These are phyloP conservation scores for Coffea canephora DNA, from an alignment of 257 asterid genomes.

Conservation along the genomic window DNA sequence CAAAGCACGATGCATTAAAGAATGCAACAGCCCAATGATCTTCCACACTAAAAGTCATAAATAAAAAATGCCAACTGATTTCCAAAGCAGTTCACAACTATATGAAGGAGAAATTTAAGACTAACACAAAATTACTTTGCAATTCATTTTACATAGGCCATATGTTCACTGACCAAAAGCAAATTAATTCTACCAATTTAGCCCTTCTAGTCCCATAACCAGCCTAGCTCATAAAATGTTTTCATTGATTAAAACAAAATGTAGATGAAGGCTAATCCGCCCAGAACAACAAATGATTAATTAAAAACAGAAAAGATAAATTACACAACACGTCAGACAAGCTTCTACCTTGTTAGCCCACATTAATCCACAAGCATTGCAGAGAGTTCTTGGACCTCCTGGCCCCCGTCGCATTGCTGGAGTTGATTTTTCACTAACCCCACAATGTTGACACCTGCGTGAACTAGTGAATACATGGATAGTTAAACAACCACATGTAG, in stretches of 20 bases:
- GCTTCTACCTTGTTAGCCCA: conserved; percentile 50
- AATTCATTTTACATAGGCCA: neutral
- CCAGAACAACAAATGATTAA: conserved; percentile 1
- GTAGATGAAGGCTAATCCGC: neutral
- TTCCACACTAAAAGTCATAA: neutral
- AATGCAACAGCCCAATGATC: neutral
- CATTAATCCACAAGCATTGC: conserved; percentile 60
- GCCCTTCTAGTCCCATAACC: neutral
- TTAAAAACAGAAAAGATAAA: neutral
- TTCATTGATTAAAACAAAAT: neutral
- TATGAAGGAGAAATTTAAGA: neutral
- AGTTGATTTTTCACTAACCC: conserved; percentile 39
- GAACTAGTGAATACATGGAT: conserved; percentile 4
- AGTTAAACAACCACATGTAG: neutral
- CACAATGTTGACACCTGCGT: conserved; percentile 45
- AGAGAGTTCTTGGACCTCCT: conserved; percentile 47
- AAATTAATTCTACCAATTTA: neutral
- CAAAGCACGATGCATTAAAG: neutral
- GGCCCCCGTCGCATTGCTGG: conserved; percentile 62
- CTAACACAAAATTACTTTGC: neutral
- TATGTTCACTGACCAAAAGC: neutral
- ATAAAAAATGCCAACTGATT: neutral
- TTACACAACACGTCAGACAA: neutral
- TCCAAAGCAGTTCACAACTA: neutral
- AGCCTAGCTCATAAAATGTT: neutral